Percentiles rank a stretch among this genome's conserved stretches.
Evolutionary conservation across 2,329 filamentous ascomycete genomes (phyloP).

Genomic region (Fusarium mundagurra): DNA sequence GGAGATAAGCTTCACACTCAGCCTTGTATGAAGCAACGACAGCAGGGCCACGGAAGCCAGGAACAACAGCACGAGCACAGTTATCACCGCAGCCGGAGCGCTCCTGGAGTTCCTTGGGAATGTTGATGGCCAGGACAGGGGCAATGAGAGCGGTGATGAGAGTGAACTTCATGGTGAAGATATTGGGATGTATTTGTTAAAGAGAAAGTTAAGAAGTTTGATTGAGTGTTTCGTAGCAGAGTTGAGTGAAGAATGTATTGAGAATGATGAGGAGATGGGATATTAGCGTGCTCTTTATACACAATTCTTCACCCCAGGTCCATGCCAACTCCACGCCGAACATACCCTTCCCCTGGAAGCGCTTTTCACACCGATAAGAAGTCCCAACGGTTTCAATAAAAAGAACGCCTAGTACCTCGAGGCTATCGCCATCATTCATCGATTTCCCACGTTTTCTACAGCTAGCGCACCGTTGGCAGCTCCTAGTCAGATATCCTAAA

Average conservation of each 20-base stretch:
- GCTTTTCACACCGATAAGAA: not conserved
- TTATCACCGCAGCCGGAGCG: conserved; percentile 31
- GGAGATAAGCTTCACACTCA: conserved; percentile 34
- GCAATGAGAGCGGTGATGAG: conserved; percentile 26
- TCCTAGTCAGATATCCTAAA: conserved; percentile 16
- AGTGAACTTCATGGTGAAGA: conserved; percentile 33
- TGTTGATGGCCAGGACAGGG: conserved; percentile 19
- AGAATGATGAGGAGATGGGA: not conserved
- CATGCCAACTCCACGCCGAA: too few relatives aligned
- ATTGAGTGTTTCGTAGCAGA: not conserved
- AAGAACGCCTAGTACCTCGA: not conserved
- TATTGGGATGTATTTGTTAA: not conserved
- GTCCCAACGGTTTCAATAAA: not conserved
- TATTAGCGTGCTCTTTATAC: conserved; percentile 9
- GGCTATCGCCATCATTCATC: conserved; percentile 12
- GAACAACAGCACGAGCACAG: conserved; percentile 33
- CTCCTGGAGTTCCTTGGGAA: conserved; percentile 26
- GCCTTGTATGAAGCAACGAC: conserved; percentile 23
- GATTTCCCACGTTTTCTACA: not conserved
- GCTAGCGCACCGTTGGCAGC: conserved; percentile 7
- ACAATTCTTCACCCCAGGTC: not conserved
- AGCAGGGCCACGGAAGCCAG: conserved; percentile 15
- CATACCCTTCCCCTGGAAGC: not conserved
- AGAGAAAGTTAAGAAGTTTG: not conserved
- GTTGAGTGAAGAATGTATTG: not conserved